A percentile compares a stretch with the other conserved stretches of the same genome.
These are phyloP conservation scores for Stellera chamaejasme DNA, from an alignment of 345 rosid genomes.

Conservation along the genomic window DNA sequence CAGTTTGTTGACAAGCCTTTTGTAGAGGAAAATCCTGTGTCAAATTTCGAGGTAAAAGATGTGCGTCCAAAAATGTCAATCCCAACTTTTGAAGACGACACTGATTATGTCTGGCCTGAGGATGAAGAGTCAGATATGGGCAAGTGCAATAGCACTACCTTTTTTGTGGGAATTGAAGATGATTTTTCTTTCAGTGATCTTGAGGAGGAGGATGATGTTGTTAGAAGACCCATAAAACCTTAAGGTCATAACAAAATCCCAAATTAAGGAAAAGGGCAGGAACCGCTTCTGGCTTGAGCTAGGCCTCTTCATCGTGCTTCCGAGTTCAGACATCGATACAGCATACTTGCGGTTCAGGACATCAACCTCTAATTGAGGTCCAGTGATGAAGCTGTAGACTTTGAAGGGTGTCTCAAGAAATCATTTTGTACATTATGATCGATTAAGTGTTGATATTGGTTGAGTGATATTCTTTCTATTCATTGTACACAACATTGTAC, in stretches of 20 bases:
- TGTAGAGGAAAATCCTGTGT: constrained; percentile 43
- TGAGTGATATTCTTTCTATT: constrained; percentile 14
- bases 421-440: constrained; percentile 18
- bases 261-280: constrained; percentile 12
- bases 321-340: neutral
- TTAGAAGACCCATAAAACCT: constrained; percentile 27
- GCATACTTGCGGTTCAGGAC: constrained; percentile 5
- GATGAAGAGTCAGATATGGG: constrained; percentile 57
- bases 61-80: constrained; percentile 27
- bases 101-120: constrained; percentile 68
- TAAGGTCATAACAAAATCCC: constrained; percentile 20
- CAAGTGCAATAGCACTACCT: constrained; percentile 20
- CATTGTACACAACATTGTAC: constrained; percentile 15
- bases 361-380: neutral
- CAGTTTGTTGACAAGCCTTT: constrained; percentile 55
- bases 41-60: constrained; percentile 28
- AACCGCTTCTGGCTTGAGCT: constrained; percentile 8
- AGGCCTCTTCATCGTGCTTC: constrained; percentile 18
- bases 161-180: constrained; percentile 50
- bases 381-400: neutral
- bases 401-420: constrained; percentile 7
- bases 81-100: constrained; percentile 48
- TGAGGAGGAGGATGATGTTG: constrained; percentile 53
- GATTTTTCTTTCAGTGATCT: constrained; percentile 95
- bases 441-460: constrained; percentile 10